A percentile compares a stretch with the other conserved stretches of the same genome.
These are phyloP conservation scores for Rubia peregrina DNA, from an alignment of 305 asterid species.

Conservation along the genomic window DNA sequence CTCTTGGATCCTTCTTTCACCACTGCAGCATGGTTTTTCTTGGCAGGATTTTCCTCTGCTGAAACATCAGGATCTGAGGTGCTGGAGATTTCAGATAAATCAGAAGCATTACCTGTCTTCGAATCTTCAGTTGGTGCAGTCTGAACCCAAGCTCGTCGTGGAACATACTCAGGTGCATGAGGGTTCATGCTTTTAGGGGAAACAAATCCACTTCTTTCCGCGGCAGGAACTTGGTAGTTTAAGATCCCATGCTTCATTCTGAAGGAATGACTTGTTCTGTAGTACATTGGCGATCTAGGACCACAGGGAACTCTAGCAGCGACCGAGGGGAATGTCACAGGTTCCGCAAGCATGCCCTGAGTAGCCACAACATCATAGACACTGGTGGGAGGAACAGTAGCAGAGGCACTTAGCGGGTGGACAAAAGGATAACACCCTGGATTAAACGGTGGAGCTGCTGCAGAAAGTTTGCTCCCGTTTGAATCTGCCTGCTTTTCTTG, in stretches of 20 bases:
- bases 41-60: conserved; percentile 38
- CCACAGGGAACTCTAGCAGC: conserved; percentile 95
- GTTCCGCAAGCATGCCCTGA: conserved; percentile 59
- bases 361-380: conserved; percentile 57
- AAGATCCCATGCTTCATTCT: conserved; percentile 51
- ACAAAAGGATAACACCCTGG: conserved; percentile 64
- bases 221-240: conserved; percentile 48
- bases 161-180: conserved; percentile 91
- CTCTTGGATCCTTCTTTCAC: conserved; percentile 45
- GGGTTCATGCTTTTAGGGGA: conserved; percentile 78
- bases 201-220: conserved; percentile 37
- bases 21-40: conserved; percentile 31
- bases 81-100: conserved; percentile 38
- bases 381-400: conserved; percentile 45
- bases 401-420: conserved; percentile 35
- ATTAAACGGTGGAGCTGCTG: conserved; percentile 89
- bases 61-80: conserved; percentile 31
- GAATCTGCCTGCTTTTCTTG: conserved; percentile 55
- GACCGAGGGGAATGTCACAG: conserved; percentile 69
- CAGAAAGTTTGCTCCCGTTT: conserved; percentile 93
- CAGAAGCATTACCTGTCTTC: conserved; percentile 28
- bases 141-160: conserved; percentile 59
- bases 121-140: conserved; percentile 45
- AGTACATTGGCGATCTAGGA: conserved; percentile 87
- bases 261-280: conserved; percentile 48